These are phyloP conservation scores for Aspergillus incahuasiensis DNA, from an alignment of 495 filamentous ascomycete genomes.

Conservation along the genomic window DNA sequence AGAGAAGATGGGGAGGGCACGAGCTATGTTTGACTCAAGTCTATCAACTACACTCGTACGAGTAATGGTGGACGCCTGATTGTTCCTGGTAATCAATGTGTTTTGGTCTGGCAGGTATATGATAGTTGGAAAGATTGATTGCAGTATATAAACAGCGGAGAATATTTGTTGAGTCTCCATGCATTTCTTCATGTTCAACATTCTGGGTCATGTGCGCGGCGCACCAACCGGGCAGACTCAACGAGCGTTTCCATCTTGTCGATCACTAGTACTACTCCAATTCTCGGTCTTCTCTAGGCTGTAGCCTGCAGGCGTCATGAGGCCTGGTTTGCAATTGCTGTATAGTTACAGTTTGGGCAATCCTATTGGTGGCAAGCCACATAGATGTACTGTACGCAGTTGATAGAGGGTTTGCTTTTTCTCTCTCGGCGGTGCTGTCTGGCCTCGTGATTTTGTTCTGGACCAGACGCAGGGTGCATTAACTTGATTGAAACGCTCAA, in stretches of 20 bases:
- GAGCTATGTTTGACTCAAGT: not conserved
- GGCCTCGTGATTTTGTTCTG: not conserved
- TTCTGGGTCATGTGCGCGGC: not conserved
- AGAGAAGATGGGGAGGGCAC: not conserved
- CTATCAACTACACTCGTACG: not conserved
- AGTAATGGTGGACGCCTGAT: not conserved
- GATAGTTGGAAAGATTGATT: not conserved
- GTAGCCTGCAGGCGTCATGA: not conserved
- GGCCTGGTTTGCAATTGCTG: not conserved
- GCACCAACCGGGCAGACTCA: not conserved
- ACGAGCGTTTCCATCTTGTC: not conserved
- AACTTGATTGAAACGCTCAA: not conserved
- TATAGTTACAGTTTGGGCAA: not conserved
- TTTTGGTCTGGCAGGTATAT: not conserved
- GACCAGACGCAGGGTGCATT: not conserved
- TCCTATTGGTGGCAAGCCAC: not conserved
- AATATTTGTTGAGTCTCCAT: not conserved
- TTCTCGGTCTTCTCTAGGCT: not conserved
- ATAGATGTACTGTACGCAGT: not conserved
- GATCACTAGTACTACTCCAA: not conserved
- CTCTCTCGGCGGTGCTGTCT: not conserved
- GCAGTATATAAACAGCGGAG: not conserved
- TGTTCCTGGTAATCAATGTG: not conserved
- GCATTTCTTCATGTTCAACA: not conserved
- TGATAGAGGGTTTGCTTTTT: not conserved